Base-by-base conservation (phyloP, 208 protist genomes). In the Trypanosoma rangeli region DNA sequence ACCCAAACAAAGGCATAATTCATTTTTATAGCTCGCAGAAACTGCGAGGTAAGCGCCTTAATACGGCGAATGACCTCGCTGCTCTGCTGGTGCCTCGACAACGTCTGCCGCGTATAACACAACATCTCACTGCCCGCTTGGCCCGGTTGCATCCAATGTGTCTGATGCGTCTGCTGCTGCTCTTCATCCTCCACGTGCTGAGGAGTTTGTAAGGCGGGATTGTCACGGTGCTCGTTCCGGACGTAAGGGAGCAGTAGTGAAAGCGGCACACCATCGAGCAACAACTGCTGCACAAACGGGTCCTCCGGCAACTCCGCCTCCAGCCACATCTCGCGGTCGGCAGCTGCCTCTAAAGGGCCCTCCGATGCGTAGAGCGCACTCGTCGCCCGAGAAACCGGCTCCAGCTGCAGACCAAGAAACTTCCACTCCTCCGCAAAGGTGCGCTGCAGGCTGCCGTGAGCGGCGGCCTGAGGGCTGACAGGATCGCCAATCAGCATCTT, bases 1-100 rank as follows among this genome's bases (percentile, higher is more conserved):
- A 96, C 68, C 83, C 89, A 94, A 26, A 96, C 15, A 55, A 96
- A 92, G 20, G 81, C 92, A 58, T 91, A 82, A 60, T 94, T 90
- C 61, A 81, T 76, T 48, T 63, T 64, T 52, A 67, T 59, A 37
- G 10, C 75, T 46, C 80, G 75, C 42, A 52, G 55, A n/a, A 72
- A 62, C 3, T 65, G 73, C 24, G 64, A 70, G 50, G 78, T 67
- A 26, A 82, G 68, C 4, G 65, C 65, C 59, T 76, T 74, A n/a
- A 86, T 54, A 20, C 68, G 68, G 9, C 68, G 70, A n/a, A 86
- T 57, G 2, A 73, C 73, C 58, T 77, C 71, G 61, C 70, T 80
- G 29, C 76, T 86, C 37, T 83, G 70, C 59, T 76, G 64, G 26
- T 68, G 52, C 9, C 42, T 26, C 31, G 70, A 82, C 42, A 86